These are phyloP conservation scores for Groenewaldozyma sp. DNA, from an alignment of 1,139 yeast species.

Conservation along the genomic window DNA sequence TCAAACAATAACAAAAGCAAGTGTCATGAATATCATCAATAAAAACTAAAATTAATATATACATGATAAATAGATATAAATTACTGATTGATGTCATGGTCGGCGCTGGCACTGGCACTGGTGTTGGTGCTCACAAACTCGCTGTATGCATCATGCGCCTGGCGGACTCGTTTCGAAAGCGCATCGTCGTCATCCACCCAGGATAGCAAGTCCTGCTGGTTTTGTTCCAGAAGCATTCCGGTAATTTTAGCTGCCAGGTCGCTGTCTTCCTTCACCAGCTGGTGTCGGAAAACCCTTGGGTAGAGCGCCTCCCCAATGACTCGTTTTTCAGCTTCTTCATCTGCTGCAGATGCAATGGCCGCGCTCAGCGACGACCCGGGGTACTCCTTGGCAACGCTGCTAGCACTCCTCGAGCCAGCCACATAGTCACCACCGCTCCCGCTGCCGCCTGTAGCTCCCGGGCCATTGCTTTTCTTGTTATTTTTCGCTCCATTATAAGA, in stretches of 20 bases:
- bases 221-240: constrained; percentile 91
- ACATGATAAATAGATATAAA: not conserved
- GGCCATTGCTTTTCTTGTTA: no score
- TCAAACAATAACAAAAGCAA: no score
- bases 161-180: constrained; percentile 77
- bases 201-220: constrained; percentile 73
- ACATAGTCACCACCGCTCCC: no score
- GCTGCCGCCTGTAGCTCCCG: no score
- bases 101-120: not conserved
- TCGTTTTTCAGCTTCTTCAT: constrained; percentile 72
- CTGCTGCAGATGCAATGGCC: constrained; percentile 28
- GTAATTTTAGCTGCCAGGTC: constrained; percentile 92
- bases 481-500: no score
- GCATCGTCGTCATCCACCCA: constrained; percentile 70
- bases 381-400: constrained; percentile 28
- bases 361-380: constrained; percentile 24
- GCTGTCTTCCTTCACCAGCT: constrained; percentile 63
- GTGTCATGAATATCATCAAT: no score
- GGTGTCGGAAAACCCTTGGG: constrained; percentile 76
- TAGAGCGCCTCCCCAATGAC: constrained; percentile 89
- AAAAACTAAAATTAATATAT: not conserved
- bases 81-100: not conserved
- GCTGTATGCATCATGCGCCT: constrained; percentile 85
- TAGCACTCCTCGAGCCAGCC: no score
- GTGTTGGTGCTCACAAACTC: constrained; percentile 30